Evolutionary conservation across 345 rosid genomes (phyloP), one percentile per base, ranked within the genome.

Genomic region (Moringa oleifera): DNA sequence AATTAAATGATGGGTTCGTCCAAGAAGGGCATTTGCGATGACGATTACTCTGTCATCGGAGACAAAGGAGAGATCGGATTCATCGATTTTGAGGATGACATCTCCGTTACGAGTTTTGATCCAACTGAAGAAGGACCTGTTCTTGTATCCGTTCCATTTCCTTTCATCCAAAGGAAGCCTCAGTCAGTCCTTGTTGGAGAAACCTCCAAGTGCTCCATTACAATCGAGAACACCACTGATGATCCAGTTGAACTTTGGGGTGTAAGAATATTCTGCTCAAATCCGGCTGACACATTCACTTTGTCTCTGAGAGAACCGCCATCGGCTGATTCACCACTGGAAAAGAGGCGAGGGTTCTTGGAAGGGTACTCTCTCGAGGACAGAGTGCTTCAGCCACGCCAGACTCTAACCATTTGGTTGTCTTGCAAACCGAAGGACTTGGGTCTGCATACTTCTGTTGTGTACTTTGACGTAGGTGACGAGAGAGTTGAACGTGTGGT

Each of bases 241-340:
- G 83, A 83, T 18, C 68, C 79, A 0, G 73, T 83, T 18, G 83
- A 80, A 16, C 67, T 80, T 19, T 83, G 83, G 88, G 81, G 73
- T 23, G 71, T 80, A 36, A 71, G 58, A 54, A 83, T 83, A 31
- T 80, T 51, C 63, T 57, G 75, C 57, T 83, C 83, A 1, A 74
- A 74, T 63, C 85, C 82, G 13, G 51, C 57, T 0, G 71, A 79
- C 17, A 61, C 81, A 0, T 85, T 77, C 53, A 67, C 59, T 2
- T 72, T 85, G 56, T 85, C 90, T 53, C 51, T 85, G n/a, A 65
- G 69, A 78, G 77, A 85, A 60, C 90, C 90, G 0, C 83, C 80
- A 0, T 59, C 83, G 13, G 60, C 62, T 0, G 25, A 60, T 60
- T 52, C 67, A 22, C 67, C 49, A 0, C 36, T 57, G 9, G 66